Percentiles rank a stretch among this genome's conserved stretches.
Evolutionary conservation across 345 rosid species (phyloP).

Genomic region (rapeseed (Brassica napus)): DNA sequence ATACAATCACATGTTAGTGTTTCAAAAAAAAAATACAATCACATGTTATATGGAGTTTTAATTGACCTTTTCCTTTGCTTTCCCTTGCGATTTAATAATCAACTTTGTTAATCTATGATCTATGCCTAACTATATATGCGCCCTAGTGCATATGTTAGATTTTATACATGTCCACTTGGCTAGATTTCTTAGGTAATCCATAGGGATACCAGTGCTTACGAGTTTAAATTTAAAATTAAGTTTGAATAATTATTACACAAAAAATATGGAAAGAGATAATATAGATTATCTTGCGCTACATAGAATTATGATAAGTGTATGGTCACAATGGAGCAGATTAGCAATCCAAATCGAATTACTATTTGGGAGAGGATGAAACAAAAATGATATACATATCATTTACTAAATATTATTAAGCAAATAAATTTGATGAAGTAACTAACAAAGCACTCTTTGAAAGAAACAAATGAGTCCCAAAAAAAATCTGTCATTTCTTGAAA

Average conservation of each 20-base stretch:
- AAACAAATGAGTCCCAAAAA: too few species aligned
- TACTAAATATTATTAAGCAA: neutral
- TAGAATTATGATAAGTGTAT: constrained; percentile 26
- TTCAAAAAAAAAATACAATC: too few species aligned
- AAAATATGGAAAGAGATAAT: constrained; percentile 8
- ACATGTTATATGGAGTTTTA: neutral
- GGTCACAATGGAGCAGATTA: constrained; percentile 24
- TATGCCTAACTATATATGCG: neutral
- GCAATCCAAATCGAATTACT: constrained; percentile 9
- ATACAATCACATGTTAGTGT: neutral
- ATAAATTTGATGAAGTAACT: too few species aligned
- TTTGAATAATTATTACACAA: constrained; percentile 9
- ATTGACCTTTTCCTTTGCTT: neutral
- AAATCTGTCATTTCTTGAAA: too few species aligned
- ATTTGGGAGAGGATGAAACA: neutral
- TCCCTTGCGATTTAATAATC: neutral
- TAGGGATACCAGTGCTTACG: constrained; percentile 22
- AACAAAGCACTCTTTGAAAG: too few species aligned
- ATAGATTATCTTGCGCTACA: neutral
- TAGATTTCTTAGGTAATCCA: constrained; percentile 33
- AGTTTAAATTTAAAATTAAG: constrained; percentile 1
- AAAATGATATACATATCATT: neutral
- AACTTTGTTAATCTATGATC: constrained; percentile 3
- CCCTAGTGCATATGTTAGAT: constrained; percentile 16
- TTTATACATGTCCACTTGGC: constrained; percentile 31